A percentile compares a stretch with the other conserved stretches of the same genome.
Conservation (phyloP, 805 yeast genomes). For the Yarrowia porcina region DNA sequence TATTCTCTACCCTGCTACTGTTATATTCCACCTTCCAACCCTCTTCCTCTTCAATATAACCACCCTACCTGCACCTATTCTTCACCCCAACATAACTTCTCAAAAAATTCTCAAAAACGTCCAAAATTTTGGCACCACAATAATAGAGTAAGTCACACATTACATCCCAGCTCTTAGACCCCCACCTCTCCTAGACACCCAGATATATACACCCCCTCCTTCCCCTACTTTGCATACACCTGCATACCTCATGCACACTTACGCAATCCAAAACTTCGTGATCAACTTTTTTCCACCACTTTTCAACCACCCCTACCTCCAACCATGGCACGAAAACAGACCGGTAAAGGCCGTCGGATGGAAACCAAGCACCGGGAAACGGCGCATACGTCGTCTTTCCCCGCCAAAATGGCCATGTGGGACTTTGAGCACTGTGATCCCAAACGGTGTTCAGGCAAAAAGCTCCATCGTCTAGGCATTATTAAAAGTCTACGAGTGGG, state of each 20-base stretch:
- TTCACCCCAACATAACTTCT: too few species aligned
- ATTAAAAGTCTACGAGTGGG: slow-evolving; percentile 82
- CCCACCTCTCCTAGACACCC: not conserved
- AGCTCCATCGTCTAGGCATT: slow-evolving; percentile 80
- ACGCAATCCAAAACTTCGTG: not conserved
- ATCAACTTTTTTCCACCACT: not conserved
- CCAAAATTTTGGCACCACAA: not conserved
- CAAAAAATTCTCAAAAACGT: too few species aligned
- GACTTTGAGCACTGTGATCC: slow-evolving; percentile 99
- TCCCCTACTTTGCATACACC: not conserved
- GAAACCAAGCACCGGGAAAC: slow-evolving; percentile 27
- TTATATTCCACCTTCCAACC: too few species aligned
- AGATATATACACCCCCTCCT: too few species aligned
- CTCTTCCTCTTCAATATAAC: too few species aligned
- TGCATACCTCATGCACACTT: not conserved
- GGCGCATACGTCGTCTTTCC: slow-evolving; percentile 46
- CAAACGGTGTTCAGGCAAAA: slow-evolving; percentile 93
- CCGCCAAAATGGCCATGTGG: slow-evolving; percentile 92
- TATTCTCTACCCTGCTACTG: too few species aligned
- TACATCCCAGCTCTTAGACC: not conserved
- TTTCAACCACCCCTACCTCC: not conserved
- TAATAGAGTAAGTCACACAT: too few species aligned
- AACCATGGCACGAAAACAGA: slow-evolving; percentile 19
- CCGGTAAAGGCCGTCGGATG: slow-evolving; percentile 19
- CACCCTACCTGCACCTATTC: too few species aligned